Evolutionary conservation across 164 flowering plant species (phyloP).

Genomic region (Paratinospora sagittata): DNA sequence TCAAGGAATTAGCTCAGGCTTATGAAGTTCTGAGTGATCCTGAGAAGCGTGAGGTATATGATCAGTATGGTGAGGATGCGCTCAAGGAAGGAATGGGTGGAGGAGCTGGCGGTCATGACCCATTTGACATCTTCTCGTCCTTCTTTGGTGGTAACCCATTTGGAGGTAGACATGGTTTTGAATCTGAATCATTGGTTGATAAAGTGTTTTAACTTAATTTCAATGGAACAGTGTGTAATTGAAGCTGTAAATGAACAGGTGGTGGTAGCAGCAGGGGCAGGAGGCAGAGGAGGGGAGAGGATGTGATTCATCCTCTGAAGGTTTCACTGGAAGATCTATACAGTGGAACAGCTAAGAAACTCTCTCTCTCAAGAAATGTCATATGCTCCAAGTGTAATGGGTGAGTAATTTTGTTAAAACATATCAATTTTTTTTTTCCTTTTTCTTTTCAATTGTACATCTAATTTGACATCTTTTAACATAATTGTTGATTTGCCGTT

Average conservation of each 20-base stretch:
- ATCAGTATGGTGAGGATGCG: slow-evolving; percentile 88
- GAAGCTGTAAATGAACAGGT: slow-evolving; percentile 18
- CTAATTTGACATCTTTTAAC: neutral
- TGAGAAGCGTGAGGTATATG: slow-evolving; percentile 83
- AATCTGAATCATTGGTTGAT: neutral
- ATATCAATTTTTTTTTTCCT: neutral
- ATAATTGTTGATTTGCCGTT: neutral
- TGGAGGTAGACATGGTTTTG: slow-evolving; percentile 34
- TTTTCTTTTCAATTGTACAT: neutral
- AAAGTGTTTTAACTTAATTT: neutral
- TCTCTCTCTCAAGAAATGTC: slow-evolving; percentile 69
- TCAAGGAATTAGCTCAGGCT: slow-evolving; percentile 86
- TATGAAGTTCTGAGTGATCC: slow-evolving; percentile 88
- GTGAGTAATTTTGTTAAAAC: slow-evolving; percentile 25
- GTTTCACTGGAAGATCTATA: slow-evolving; percentile 60
- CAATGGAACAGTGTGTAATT: neutral
- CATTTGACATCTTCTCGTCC: slow-evolving; percentile 77
- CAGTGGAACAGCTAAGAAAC: slow-evolving; percentile 57
- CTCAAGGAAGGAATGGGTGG: slow-evolving; percentile 93
- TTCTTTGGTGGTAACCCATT: slow-evolving; percentile 77
- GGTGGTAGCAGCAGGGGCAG: slow-evolving; percentile 56
- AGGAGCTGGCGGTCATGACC: slow-evolving; percentile 65
- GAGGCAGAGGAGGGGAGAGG: slow-evolving; percentile 59
- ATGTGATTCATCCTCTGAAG: slow-evolving; percentile 62
- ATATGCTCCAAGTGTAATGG: slow-evolving; percentile 82